Conservation (phyloP, 192 early-diverging fungal genomes). For the Borealophlyctis nickersoniae region DNA sequence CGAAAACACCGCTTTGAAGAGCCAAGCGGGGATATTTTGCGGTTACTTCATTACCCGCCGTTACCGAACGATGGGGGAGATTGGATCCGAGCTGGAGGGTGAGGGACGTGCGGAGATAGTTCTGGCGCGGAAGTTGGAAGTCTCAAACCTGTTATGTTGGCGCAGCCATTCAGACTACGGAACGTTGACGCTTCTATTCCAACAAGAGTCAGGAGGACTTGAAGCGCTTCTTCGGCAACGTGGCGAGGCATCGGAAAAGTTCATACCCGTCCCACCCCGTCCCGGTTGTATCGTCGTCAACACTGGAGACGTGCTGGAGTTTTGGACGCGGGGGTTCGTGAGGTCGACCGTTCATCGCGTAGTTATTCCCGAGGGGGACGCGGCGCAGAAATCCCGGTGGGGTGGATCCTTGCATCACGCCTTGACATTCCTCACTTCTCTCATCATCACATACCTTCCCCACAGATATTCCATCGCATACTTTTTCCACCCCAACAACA, state of each 20-base stretch:
- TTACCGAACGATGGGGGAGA: slow-evolving; percentile 33
- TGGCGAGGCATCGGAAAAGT: slow-evolving; percentile 27
- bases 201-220: slow-evolving; percentile 51
- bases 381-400: background rate
- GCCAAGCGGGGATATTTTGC: slow-evolving; percentile 40
- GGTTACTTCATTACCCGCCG: slow-evolving; percentile 64
- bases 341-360: slow-evolving; percentile 51
- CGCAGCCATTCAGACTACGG: slow-evolving; percentile 67
- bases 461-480: background rate
- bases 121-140: too few relatives aligned
- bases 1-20: slow-evolving; percentile 32
- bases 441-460: background rate
- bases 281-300: slow-evolving; percentile 52
- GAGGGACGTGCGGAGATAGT: too few relatives aligned
- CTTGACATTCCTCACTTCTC: background rate
- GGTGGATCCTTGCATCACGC: background rate
- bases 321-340: slow-evolving; percentile 38
- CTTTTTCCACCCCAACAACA: background rate
- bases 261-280: slow-evolving; percentile 61
- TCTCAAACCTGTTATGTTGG: slow-evolving; percentile 23
- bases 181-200: slow-evolving; percentile 64
- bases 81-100: slow-evolving; percentile 2
- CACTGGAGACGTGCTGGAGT: slow-evolving; percentile 28
- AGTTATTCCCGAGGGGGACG: slow-evolving; percentile 17
- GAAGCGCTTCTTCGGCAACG: slow-evolving; percentile 24